Evolutionary conservation across 495 filamentous ascomycete species (phyloP).

Genomic region (Geopyxis carbonaria): DNA sequence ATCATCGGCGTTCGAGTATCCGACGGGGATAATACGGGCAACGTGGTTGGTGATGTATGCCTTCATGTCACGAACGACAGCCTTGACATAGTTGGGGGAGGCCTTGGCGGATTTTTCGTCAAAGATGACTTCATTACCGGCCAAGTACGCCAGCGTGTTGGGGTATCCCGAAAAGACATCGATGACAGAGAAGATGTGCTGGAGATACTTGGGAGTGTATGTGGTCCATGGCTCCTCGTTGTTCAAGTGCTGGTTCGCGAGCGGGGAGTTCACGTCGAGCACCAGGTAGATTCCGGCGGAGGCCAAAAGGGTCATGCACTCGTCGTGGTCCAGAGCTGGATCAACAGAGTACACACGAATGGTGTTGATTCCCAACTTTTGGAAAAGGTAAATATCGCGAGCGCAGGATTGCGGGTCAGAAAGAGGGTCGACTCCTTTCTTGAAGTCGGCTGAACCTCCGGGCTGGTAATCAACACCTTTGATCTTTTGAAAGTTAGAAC

Average conservation of each 20-base stretch:
- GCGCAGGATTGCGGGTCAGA: conserved; percentile 38
- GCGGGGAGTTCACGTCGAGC: conserved; percentile 26
- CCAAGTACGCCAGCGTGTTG: conserved; percentile 60
- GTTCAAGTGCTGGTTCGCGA: conserved; percentile 34
- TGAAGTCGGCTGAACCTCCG: conserved; percentile 7
- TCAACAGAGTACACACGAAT: conserved; percentile 58
- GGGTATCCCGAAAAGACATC: conserved; percentile 52
- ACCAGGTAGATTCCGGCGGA: conserved; percentile 53
- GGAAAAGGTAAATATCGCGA: conserved; percentile 46
- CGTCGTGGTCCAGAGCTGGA: conserved; percentile 40
- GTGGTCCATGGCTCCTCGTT: conserved; percentile 24
- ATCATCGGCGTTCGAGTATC: conserved; percentile 44
- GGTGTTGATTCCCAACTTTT: conserved; percentile 47
- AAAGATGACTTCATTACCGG: conserved; percentile 63
- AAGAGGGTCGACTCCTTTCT: conserved; percentile 31
- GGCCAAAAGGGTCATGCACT: conserved; percentile 47
- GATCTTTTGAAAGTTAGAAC: conserved; percentile 32
- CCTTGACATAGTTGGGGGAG: conserved; percentile 62
- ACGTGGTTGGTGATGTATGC: conserved; percentile 44
- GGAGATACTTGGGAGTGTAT: conserved; percentile 36
- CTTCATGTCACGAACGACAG: conserved; percentile 68
- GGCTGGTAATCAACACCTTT: conserved; percentile 51
- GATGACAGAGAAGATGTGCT: conserved; percentile 55
- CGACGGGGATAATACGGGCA: conserved; percentile 30
- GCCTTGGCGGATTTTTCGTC: conserved; percentile 43